phyloP scores from a whole-genome alignment of 176 grass and related monocot species.

The Zea mays region Zm-B73-REFERENCE-NAM-5.0 NC_050100.1:222536001-222536500 shows the following conservation, averaged over 20 bases:
- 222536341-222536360: neutral
- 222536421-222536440: constrained; percentile 90
- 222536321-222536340: neutral
- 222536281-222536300: neutral
- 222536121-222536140: constrained; percentile 83
- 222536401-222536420: constrained; percentile 77
- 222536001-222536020: no score
- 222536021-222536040: no score
- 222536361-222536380: neutral
- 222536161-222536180: constrained; percentile 44
- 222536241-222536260: neutral
- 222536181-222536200: neutral
- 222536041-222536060: no score
- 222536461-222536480: constrained; percentile 95
- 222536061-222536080: neutral
- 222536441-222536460: constrained; percentile 85
- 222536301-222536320: neutral
- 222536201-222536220: neutral
- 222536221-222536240: neutral
- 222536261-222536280: neutral
- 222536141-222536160: constrained; percentile 99
- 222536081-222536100: constrained; percentile 65
- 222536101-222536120: constrained; percentile 95
- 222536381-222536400: constrained; percentile 21
- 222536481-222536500: constrained; percentile 99